Evolutionary conservation across 768 basidiomycete genomes (phyloP), one percentile per base, ranked within the genome.

Genomic region (Lactarius quietus): DNA sequence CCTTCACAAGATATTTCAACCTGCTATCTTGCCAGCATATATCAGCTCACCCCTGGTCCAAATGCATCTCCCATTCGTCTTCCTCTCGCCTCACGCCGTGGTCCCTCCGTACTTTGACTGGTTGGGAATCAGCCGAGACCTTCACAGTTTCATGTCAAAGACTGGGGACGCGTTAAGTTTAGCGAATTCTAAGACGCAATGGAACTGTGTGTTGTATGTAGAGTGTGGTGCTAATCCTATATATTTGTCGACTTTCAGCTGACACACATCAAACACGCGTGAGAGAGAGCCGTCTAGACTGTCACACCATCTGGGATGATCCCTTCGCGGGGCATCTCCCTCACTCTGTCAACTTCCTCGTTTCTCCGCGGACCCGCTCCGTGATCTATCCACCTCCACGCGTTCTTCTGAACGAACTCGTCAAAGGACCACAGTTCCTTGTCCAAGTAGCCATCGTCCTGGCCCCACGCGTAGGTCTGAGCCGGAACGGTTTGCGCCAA

Each of bases 371-470:
- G 33, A 33, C 33, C 33, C 33, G 33, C 33, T 33, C 33, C 33
- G 33, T 33, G 33, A 33, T 33, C 33, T 33, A 33, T 33, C 33
- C 33, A 33, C 63, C 88, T 88, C 81, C 84, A 85, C 2, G 90
- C 87, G 68, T 86, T 90, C 35, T 89, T 83, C 71, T 77, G 75
- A 35, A 96, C 81, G 71, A 97, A 97, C 3, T 86, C 83, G n/a
- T 86, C 84, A 71, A 89, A 95, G 0, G 86, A 82, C 95, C 95
- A 98, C 6, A 90, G 75, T 35, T 80, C 78, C 0, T 84, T 78
- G 31, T 83, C 78, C 9, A 98, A 78, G 10, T 74, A 65, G 0
- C 70, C 69, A 9, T 83, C 29, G 0, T 75, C 73, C 5, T 77
- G 75, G 31, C 73, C 74, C 82, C 86, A 96, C 26, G 93, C 80